Conservation (phyloP, 1,284 basidiomycete species). For the Ceratobasidium sp. region DNA sequence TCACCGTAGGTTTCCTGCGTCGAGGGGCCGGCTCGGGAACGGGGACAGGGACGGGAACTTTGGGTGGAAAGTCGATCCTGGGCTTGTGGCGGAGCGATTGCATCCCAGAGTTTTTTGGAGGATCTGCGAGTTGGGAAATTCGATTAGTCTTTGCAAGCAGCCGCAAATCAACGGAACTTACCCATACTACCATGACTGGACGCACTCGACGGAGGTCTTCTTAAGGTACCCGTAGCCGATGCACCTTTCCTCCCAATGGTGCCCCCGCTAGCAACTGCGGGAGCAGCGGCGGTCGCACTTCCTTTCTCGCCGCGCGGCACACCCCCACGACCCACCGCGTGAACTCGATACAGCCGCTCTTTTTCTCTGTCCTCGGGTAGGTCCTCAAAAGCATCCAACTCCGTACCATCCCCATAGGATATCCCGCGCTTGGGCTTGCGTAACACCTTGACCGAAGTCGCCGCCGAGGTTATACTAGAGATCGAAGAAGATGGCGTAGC, state of each 20-base stretch:
- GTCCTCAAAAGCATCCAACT: conserved; percentile 92
- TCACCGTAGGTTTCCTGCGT: conserved; percentile 56
- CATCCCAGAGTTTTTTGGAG: conserved; percentile 49
- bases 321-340: conserved; percentile 60
- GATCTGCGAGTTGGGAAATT: conserved; percentile 23
- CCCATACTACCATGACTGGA: conserved; percentile 59
- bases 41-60: neutral
- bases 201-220: conserved; percentile 46
- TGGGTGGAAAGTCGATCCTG: conserved; percentile 62
- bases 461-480: conserved; percentile 55
- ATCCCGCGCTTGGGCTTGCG: conserved; percentile 78
- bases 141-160: neutral
- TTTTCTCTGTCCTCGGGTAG: conserved; percentile 87
- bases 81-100: conserved; percentile 55
- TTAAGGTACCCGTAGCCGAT: conserved; percentile 9
- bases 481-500: conserved; percentile 56
- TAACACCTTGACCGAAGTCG: conserved; percentile 74
- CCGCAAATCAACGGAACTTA: conserved; percentile 54
- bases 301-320: conserved; percentile 43
- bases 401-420: conserved; percentile 91
- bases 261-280: conserved; percentile 44
- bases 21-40: conserved; percentile 31
- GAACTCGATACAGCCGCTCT: conserved; percentile 76
- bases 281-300: conserved; percentile 36
- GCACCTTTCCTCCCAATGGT: conserved; percentile 60